Percentiles rank a stretch among this genome's conserved stretches.
Evolutionary conservation across 306 rosid genomes (phyloP).

Genomic region (Sindora glabra): DNA sequence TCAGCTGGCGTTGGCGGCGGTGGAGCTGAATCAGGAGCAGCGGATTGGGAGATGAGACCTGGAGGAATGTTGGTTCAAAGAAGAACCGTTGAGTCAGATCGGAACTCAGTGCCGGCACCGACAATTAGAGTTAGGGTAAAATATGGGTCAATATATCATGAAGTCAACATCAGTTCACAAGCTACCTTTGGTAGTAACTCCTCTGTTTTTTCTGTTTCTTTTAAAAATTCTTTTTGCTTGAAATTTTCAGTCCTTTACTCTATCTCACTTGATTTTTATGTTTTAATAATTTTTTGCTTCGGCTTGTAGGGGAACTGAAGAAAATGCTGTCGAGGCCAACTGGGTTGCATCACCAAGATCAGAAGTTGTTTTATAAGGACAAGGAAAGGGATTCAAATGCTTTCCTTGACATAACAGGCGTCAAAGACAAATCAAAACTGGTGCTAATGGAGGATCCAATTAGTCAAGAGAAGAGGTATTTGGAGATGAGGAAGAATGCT

Average conservation of each 20-base stretch:
- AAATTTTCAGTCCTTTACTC: too few species aligned
- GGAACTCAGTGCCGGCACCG: constrained; percentile 51
- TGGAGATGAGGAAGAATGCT: constrained; percentile 76
- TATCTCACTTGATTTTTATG: background rate
- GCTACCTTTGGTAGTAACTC: constrained; percentile 74
- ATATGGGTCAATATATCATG: constrained; percentile 67
- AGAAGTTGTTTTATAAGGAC: constrained; percentile 75
- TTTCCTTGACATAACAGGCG: constrained; percentile 70
- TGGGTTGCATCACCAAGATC: constrained; percentile 85
- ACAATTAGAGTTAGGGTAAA: constrained; percentile 75
- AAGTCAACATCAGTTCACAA: constrained; percentile 70
- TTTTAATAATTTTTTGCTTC: background rate
- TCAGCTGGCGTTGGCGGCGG: constrained; percentile 6
- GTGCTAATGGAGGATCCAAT: constrained; percentile 77
- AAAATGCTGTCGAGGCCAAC: constrained; percentile 80
- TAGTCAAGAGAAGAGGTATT: constrained; percentile 70
- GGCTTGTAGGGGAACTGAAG: constrained; percentile 74
- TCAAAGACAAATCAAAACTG: constrained; percentile 75
- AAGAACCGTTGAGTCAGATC: constrained; percentile 55
- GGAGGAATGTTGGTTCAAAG: constrained; percentile 98
- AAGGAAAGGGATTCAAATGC: constrained; percentile 93
- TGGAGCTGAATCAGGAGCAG: constrained; percentile 37
- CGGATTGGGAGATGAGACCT: constrained; percentile 90
- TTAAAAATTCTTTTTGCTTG: background rate
- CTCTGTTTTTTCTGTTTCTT: background rate